phyloP scores from a whole-genome alignment of 2,329 filamentous ascomycete species.

The Endothia cerciana region DNA sequence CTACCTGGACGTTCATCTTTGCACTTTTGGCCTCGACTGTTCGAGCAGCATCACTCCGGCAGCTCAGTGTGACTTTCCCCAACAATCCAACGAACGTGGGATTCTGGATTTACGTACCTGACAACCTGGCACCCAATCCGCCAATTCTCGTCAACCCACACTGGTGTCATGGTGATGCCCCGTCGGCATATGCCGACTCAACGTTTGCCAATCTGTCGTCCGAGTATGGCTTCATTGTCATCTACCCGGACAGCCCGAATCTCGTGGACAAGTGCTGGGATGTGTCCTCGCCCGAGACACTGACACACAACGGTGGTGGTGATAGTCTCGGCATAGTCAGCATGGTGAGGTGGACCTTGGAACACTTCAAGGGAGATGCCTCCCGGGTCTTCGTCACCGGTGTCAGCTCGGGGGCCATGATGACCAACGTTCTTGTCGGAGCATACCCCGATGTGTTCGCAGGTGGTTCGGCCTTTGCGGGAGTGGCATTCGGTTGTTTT shows the following conservation, averaged over 20 bases:
- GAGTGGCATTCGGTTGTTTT: constrained; percentile 54
- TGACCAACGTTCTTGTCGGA: constrained; percentile 57
- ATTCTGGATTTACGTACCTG: constrained; percentile 57
- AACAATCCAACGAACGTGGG: constrained; percentile 55
- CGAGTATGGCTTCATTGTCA: constrained; percentile 56
- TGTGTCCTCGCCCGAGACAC: constrained; percentile 53
- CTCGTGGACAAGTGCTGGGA: constrained; percentile 60
- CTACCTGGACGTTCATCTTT: constrained; percentile 3
- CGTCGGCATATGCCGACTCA: constrained; percentile 51
- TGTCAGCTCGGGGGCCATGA: constrained; percentile 57
- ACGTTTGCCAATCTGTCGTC: constrained; percentile 59
- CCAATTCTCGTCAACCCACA: constrained; percentile 60
- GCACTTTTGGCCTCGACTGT: constrained; percentile 7
- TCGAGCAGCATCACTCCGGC: constrained; percentile 35
- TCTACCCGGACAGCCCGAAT: constrained; percentile 45
- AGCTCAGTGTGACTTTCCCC: constrained; percentile 38
- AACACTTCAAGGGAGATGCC: constrained; percentile 49
- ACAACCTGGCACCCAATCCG: constrained; percentile 46
- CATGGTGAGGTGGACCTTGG: constrained; percentile 56
- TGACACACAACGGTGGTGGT: constrained; percentile 54
- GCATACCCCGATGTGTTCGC: constrained; percentile 58
- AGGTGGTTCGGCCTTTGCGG: constrained; percentile 51
- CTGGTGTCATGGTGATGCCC: constrained; percentile 60
- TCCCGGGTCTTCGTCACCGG: constrained; percentile 56
- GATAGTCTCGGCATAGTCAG: constrained; percentile 56